Evolutionary conservation across 768 basidiomycete species (phyloP).

Genomic region (Pulveroboletus sp.): DNA sequence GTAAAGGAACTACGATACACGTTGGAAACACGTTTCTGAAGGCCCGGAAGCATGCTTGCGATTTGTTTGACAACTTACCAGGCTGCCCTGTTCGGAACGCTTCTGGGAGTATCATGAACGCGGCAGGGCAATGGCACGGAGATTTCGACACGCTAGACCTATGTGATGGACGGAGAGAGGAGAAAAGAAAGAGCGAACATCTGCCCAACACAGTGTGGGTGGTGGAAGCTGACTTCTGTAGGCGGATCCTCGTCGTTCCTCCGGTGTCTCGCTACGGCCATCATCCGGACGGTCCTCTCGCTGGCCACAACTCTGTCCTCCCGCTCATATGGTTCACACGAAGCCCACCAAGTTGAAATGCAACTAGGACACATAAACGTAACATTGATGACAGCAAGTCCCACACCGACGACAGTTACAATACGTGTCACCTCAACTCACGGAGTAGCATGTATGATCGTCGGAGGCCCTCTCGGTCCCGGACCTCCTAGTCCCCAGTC

Average conservation of each 20-base stretch:
- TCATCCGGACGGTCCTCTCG: neutral
- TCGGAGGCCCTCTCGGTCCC: conserved; percentile 24
- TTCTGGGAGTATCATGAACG: conserved; percentile 6
- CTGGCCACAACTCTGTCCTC: neutral
- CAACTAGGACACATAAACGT: conserved; percentile 3
- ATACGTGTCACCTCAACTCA: conserved; percentile 6
- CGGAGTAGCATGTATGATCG: conserved; percentile 23
- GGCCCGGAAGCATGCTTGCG: conserved; percentile 8
- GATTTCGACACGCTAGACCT: conserved; percentile 14
- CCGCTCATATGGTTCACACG: neutral
- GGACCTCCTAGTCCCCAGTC: conserved; percentile 22
- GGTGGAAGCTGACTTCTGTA: conserved; percentile 5
- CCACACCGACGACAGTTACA: conserved; percentile 3
- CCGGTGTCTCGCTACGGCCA: neutral
- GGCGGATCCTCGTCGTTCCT: conserved; percentile 4
- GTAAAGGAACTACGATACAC: conserved; percentile 17
- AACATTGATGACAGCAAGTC: conserved; percentile 1
- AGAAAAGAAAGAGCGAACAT: neutral
- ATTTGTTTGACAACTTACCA: conserved; percentile 19
- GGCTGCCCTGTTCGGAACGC: conserved; percentile 17
- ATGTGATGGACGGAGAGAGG: conserved; percentile 4
- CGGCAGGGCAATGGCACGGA: conserved; percentile 16
- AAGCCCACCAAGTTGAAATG: neutral
- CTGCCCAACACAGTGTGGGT: conserved; percentile 1
- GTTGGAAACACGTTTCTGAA: conserved; percentile 29